Conservation (phyloP, 345 rosid species). For the Boechera stricta region DNA sequence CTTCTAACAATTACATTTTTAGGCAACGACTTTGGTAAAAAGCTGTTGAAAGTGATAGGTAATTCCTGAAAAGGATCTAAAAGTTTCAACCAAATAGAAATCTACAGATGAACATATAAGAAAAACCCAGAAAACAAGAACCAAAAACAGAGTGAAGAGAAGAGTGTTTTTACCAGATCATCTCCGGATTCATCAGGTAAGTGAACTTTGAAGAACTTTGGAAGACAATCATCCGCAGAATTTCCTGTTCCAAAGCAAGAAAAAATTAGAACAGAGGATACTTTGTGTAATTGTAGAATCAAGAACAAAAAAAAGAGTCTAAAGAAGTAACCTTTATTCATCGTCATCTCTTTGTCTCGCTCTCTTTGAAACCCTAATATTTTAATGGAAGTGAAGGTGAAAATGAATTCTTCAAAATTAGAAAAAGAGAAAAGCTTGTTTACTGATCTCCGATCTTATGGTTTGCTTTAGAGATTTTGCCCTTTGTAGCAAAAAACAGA, state of each 20-base stretch:
- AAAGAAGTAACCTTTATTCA: slow-evolving; percentile 10
- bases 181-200: neutral
- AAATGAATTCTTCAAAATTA: neutral
- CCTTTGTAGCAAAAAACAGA: slow-evolving; percentile 34
- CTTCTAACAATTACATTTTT: slow-evolving; percentile 14
- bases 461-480: neutral
- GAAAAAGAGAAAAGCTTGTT: neutral
- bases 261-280: too few species aligned
- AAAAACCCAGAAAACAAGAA: neutral
- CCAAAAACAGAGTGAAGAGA: slow-evolving; percentile 3
- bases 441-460: neutral
- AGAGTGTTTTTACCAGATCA: neutral
- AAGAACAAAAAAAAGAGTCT: neutral
- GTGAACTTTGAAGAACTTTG: slow-evolving; percentile 22
- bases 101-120: too few species aligned
- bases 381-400: slow-evolving; percentile 9
- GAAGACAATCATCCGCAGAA: neutral
- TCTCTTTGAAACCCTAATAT: neutral
- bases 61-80: slow-evolving; percentile 13
- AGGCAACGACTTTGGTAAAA: neutral
- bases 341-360: neutral
- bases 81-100: neutral
- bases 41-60: slow-evolving; percentile 9
- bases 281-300: too few species aligned
- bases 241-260: neutral